These are phyloP conservation scores for Nephelium lappaceum DNA, from an alignment of 345 rosid genomes.

Conservation along the genomic window DNA sequence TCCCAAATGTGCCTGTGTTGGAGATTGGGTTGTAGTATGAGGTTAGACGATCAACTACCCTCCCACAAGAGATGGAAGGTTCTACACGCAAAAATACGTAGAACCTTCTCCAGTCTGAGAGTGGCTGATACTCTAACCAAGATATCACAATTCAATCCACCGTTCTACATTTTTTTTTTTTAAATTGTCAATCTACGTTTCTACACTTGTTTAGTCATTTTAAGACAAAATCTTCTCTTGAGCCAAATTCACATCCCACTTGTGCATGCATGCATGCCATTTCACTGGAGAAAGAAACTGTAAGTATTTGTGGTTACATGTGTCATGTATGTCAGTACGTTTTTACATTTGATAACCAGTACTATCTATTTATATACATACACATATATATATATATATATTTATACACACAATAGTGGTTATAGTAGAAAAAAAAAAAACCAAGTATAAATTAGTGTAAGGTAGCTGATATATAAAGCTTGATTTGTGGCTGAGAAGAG, in stretches of 20 bases:
- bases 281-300: not conserved
- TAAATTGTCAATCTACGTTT: too few relatives aligned
- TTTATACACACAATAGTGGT: not conserved
- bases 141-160: too few relatives aligned
- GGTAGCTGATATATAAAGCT: not conserved
- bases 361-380: not conserved
- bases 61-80: too few relatives aligned
- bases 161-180: too few relatives aligned
- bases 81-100: too few relatives aligned
- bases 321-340: too few relatives aligned
- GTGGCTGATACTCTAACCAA: too few relatives aligned
- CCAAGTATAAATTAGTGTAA: not conserved
- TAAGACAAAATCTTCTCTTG: not conserved
- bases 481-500: slow-evolving; percentile 8
- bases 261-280: not conserved
- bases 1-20: not conserved
- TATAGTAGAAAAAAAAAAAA: not conserved
- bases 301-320: not conserved
- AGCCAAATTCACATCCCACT: not conserved
- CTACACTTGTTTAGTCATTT: not conserved
- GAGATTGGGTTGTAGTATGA: too few relatives aligned
- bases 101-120: too few relatives aligned
- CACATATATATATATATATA: too few relatives aligned
- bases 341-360: not conserved
- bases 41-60: too few relatives aligned